Percentiles rank a stretch among this genome's conserved stretches.
These are phyloP conservation scores for Mycena chlorophos DNA, from an alignment of 768 basidiomycete species.

Conservation along the genomic window DNA sequence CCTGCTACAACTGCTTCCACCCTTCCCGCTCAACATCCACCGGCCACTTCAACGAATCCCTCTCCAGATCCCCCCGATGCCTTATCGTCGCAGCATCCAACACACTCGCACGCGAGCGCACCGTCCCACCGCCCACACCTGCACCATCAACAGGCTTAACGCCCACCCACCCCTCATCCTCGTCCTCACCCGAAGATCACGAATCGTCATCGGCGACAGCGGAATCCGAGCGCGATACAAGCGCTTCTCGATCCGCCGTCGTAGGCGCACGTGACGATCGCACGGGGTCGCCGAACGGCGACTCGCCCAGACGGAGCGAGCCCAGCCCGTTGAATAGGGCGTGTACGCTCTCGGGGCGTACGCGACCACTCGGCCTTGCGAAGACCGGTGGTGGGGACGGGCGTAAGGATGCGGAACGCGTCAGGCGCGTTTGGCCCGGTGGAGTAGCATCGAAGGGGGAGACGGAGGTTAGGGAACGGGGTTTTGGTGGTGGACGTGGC, in stretches of 20 bases:
- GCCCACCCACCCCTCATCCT: conserved; percentile 14
- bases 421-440: conserved; percentile 15
- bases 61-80: conserved; percentile 2
- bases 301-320: conserved; percentile 10
- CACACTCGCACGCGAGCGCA: background rate
- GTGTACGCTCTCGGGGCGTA: conserved; percentile 20
- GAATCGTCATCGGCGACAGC: background rate
- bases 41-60: conserved; percentile 23
- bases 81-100: background rate
- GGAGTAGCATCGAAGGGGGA: conserved; percentile 15
- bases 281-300: conserved; percentile 22
- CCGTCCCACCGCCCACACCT: background rate
- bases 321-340: conserved; percentile 17
- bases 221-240: conserved; percentile 2
- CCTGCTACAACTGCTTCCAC: conserved; percentile 15
- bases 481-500: conserved; percentile 19
- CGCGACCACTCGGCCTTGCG: conserved; percentile 2
- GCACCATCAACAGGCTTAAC: conserved; percentile 8
- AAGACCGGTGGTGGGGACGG: conserved; percentile 18
- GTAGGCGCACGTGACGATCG: background rate
- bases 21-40: conserved; percentile 21
- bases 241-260: conserved; percentile 10
- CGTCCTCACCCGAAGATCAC: background rate
- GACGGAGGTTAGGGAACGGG: conserved; percentile 15
- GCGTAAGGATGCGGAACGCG: conserved; percentile 14